Evolutionary conservation across 1,284 basidiomycete species (phyloP).

Genomic region (Ceratobasidium sp.): DNA sequence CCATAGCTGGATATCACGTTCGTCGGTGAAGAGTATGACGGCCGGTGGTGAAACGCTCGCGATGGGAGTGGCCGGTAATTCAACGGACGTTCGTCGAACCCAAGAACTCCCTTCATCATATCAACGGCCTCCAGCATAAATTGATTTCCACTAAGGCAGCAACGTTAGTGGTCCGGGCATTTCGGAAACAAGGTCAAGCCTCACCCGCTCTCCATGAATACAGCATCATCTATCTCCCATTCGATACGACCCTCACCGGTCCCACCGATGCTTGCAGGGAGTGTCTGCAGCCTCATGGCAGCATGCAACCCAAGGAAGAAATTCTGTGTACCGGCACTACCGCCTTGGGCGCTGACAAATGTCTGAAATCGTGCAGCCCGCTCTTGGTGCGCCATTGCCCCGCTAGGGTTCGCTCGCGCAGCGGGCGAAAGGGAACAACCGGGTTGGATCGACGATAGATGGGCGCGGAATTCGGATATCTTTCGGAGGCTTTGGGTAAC

Average conservation of each 20-base stretch:
- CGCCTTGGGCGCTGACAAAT: conserved; percentile 47
- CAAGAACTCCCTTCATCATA: conserved; percentile 48
- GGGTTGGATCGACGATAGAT: conserved; percentile 46
- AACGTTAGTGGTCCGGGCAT: conserved; percentile 12
- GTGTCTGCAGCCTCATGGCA: conserved; percentile 47
- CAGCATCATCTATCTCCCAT: conserved; percentile 50
- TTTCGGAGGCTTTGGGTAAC: conserved; percentile 27
- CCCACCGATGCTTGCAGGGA: conserved; percentile 47
- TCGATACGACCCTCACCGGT: conserved; percentile 48
- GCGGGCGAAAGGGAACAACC: conserved; percentile 46
- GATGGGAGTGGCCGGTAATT: conserved; percentile 40
- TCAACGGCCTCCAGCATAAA: conserved; percentile 49
- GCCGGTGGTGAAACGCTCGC: conserved; percentile 41
- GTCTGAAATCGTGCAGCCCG: conserved; percentile 44
- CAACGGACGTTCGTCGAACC: conserved; percentile 40
- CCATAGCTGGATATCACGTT: conserved; percentile 8
- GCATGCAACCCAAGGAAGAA: conserved; percentile 49
- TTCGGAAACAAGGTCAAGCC: conserved; percentile 26
- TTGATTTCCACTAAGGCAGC: conserved; percentile 46
- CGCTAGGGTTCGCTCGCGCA: conserved; percentile 41
- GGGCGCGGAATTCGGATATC: conserved; percentile 47
- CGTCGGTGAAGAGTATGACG: conserved; percentile 23
- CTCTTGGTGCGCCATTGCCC: conserved; percentile 42
- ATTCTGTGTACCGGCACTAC: conserved; percentile 48
- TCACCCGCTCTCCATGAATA: conserved; percentile 50